Base-by-base conservation (phyloP, 441 rosid genomes). In the Adansonia madagascariensis region DNA sequence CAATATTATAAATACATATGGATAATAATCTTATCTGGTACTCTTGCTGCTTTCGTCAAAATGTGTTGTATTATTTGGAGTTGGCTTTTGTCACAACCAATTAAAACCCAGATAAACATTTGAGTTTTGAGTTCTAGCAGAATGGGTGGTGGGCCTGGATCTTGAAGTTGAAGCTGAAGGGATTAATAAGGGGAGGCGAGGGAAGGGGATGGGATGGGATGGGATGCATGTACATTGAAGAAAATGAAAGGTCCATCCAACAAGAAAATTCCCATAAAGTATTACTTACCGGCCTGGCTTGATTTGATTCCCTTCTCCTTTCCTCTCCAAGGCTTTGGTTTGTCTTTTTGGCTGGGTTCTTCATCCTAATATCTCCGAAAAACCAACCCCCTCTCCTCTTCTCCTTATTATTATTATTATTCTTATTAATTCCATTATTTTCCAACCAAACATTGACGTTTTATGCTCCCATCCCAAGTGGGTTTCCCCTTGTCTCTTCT, bases 81-180 rank as follows among this genome's bases (percentile, higher is more conserved):
- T 14, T 71, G 44, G 75, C 43, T 73, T 62, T 83, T 68, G 67
- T 77, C 17, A 35, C 70, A 61, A 22, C 78, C 81, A 73, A 60
- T 76, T 43, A 41, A 18, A 73, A 75, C 31, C 12, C 67, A 75
- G 75, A 79, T 76, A 78, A 66, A 75, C 6, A 79, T 50, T 72
- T 11, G 62, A 39, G 39, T 12, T 18, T 22, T 55, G 12, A 57
- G 43, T 73, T 53, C 44, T 83, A 82, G 85, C 81, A 55, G 84
- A 78, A 85, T 89, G 87, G 90, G 84, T 20, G 56, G 87, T 86
- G 92, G 89, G 85, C 63, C 85, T 10, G 55, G 55, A 50, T 50
- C 35, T 67, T 4, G 0, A 41, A 4, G 8, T 41, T 52, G 69
- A 2, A 2, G 0, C 49, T 41, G 22, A 14, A n/a, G 18, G 47